These are phyloP conservation scores for Fusarium xyrophilum DNA, from an alignment of 2,329 filamentous ascomycete genomes.

Conservation along the genomic window DNA sequence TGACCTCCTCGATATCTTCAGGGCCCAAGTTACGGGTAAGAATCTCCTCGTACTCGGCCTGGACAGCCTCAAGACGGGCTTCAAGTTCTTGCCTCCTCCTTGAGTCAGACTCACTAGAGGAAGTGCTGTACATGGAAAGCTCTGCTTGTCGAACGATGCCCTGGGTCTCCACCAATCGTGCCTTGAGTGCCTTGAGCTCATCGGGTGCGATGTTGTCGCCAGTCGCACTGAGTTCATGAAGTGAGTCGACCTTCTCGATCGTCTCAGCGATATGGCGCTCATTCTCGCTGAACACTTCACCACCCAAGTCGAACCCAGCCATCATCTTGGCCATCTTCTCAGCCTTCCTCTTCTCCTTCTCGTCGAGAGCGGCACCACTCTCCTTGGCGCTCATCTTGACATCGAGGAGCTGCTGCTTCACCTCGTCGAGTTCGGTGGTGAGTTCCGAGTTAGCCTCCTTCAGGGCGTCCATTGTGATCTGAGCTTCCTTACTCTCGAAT, in stretches of 20 bases:
- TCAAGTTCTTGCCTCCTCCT: slow-evolving; percentile 80
- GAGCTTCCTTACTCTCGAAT: slow-evolving; percentile 95
- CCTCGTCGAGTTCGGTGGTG: slow-evolving; percentile 87
- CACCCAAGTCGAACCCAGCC: slow-evolving; percentile 94
- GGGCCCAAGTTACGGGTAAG: slow-evolving; percentile 80
- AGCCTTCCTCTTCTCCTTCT: slow-evolving; percentile 98
- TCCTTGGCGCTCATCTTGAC: slow-evolving; percentile 97
- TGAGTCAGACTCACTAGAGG: slow-evolving; percentile 68
- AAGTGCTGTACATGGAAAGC: slow-evolving; percentile 76
- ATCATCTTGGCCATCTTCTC: slow-evolving; percentile 99
- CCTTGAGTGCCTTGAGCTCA: slow-evolving; percentile 77
- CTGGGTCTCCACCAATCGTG: slow-evolving; percentile 85
- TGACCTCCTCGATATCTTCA: slow-evolving; percentile 83
- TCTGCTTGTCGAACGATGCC: slow-evolving; percentile 93
- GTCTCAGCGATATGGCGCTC: slow-evolving; percentile 84
- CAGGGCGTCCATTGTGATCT: slow-evolving; percentile 96
- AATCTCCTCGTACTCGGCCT: slow-evolving; percentile 84
- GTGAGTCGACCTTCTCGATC: slow-evolving; percentile 80
- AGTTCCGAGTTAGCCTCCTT: slow-evolving; percentile 96
- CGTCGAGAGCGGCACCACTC: slow-evolving; percentile 85
- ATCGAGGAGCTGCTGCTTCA: slow-evolving; percentile 95
- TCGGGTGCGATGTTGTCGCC: slow-evolving; percentile 84
- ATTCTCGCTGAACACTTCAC: slow-evolving; percentile 92
- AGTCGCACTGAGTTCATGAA: slow-evolving; percentile 76
- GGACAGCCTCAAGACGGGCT: slow-evolving; percentile 73